These are phyloP conservation scores for Euphrasia confusa DNA, from an alignment of 257 asterid genomes.

Conservation along the genomic window DNA sequence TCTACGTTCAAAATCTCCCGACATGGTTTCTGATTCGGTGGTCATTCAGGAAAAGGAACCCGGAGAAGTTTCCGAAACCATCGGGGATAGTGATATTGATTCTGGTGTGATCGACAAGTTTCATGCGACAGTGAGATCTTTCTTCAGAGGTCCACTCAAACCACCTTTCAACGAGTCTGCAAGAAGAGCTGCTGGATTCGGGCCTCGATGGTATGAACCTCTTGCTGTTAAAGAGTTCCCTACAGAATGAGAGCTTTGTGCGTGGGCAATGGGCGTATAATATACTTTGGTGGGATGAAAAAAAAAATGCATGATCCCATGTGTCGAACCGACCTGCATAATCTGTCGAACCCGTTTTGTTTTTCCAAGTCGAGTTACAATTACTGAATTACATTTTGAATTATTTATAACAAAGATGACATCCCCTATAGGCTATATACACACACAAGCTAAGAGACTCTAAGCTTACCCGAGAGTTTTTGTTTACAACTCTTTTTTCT, in stretches of 20 bases:
- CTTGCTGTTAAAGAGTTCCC: conserved; percentile 55
- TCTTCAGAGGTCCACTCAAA: conserved; percentile 88
- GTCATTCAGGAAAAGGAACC: conserved; percentile 16
- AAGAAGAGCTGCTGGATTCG: conserved; percentile 84
- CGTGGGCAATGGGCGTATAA: too few species aligned
- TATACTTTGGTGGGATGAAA: too few species aligned
- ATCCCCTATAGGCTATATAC: too few species aligned
- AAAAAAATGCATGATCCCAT: too few species aligned
- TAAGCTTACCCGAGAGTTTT: too few species aligned
- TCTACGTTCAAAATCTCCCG: conserved; percentile 38
- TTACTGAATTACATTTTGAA: too few species aligned
- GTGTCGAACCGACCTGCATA: too few species aligned
- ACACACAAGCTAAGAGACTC: too few species aligned
- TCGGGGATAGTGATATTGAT: neutral
- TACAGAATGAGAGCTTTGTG: conserved; percentile 2
- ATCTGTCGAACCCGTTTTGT: too few species aligned
- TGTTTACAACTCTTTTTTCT: too few species aligned
- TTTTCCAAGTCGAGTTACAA: too few species aligned
- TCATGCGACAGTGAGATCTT: conserved; percentile 56
- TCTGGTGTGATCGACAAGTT: conserved; percentile 61
- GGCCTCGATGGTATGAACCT: conserved; percentile 90
- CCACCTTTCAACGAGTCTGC: conserved; percentile 91
- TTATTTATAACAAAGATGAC: too few species aligned
- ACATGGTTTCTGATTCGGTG: conserved; percentile 14
- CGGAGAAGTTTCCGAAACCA: neutral